Conservation (phyloP, 345 rosid genomes). For the Trapa incisa region DNA sequence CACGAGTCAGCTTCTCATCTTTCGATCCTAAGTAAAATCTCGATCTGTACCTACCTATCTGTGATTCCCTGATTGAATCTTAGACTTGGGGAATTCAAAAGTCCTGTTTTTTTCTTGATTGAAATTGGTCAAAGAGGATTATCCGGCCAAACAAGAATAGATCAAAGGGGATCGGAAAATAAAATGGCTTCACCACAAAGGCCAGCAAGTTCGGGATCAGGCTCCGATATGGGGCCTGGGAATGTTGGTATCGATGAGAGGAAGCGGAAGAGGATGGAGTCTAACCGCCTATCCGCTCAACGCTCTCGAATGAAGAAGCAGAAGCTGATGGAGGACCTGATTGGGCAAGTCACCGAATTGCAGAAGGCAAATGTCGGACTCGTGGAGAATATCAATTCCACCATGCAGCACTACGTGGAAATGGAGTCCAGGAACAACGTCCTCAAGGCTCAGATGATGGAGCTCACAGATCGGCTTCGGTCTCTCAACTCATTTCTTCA, state of each 20-base stretch:
- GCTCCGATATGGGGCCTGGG: constrained; percentile 27
- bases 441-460: constrained; percentile 52
- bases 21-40: neutral
- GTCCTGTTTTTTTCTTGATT: neutral
- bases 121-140: neutral
- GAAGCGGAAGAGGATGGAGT: constrained; percentile 87
- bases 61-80: neutral
- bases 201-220: constrained; percentile 51
- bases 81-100: neutral
- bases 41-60: neutral
- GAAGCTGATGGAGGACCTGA: constrained; percentile 48
- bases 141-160: constrained; percentile 14
- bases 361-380: constrained; percentile 33
- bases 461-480: constrained; percentile 50
- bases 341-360: constrained; percentile 34
- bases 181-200: constrained; percentile 4
- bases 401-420: constrained; percentile 23
- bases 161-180: constrained; percentile 14
- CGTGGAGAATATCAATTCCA: constrained; percentile 17
- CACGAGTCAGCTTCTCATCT: constrained; percentile 21
- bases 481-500: constrained; percentile 25
- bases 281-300: constrained; percentile 83
- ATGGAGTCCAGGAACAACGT: constrained; percentile 52
- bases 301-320: constrained; percentile 80
- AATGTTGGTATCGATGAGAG: constrained; percentile 38